phyloP scores from a whole-genome alignment of 1,139 yeast genomes.

The Magnusiomyces tetraspermus region DNA sequence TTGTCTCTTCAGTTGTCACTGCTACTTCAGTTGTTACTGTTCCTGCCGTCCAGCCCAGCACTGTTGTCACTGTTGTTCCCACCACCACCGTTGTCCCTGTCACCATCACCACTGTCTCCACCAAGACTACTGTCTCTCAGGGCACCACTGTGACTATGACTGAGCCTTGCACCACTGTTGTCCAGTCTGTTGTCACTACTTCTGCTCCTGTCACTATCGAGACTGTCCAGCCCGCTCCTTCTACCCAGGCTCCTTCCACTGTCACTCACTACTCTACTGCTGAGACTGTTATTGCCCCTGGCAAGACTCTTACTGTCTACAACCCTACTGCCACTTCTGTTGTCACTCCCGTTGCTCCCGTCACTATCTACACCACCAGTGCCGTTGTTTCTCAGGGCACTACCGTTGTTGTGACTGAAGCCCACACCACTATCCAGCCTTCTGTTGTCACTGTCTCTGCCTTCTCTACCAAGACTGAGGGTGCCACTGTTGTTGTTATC shows the following conservation, averaged over 20 bases:
- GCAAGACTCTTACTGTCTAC: background rate
- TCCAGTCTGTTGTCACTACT: background rate
- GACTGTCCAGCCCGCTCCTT: background rate
- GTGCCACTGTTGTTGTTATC: background rate
- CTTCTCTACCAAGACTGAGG: background rate
- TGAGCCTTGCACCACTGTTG: slow-evolving; percentile 1
- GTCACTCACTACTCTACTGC: slow-evolving; percentile 1
- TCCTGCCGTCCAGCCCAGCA: background rate
- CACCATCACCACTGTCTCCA: background rate
- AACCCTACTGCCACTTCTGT: background rate
- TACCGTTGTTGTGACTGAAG: background rate
- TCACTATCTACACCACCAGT: slow-evolving; percentile 4
- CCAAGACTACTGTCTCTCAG: background rate
- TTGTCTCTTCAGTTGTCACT: background rate
- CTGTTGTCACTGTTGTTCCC: slow-evolving; percentile 2
- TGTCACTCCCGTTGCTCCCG: slow-evolving; percentile 3
- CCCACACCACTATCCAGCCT: background rate
- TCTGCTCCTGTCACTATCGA: background rate
- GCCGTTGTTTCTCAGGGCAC: background rate
- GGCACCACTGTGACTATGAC: slow-evolving; percentile 1
- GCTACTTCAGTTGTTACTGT: background rate
- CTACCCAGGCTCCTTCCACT: background rate
- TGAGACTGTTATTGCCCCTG: background rate
- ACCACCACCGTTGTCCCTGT: slow-evolving; percentile 8
- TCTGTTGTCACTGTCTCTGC: background rate